phyloP scores from a whole-genome alignment of 176 grass and related monocot genomes.

The Ampelocalamus luodianensis region DNA sequence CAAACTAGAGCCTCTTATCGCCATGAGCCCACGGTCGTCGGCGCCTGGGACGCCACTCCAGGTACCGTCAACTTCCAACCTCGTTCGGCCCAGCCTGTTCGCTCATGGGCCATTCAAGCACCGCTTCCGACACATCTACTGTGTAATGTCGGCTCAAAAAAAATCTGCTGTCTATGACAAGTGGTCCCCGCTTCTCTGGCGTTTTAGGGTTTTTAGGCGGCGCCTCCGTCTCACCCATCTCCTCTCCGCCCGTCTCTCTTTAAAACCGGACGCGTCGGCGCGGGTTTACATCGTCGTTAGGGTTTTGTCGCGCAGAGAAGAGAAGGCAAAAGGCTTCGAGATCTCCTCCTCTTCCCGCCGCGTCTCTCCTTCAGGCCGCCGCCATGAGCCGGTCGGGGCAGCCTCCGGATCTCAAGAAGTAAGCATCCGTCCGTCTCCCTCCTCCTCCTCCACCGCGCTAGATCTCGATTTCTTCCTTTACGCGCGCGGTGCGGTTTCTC shows the following conservation, averaged over 20 bases:
- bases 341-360: not conserved
- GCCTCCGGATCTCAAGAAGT: slow-evolving; percentile 99
- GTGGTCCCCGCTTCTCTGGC: not conserved
- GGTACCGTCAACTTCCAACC: too few species aligned
- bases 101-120: not conserved
- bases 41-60: too few species aligned
- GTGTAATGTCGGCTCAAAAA: not conserved
- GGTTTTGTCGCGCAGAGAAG: slow-evolving; percentile 20
- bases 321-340: not conserved
- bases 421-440: not conserved
- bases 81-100: not conserved
- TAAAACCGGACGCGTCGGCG: not conserved
- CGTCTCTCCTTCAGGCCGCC: not conserved
- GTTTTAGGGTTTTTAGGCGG: slow-evolving; percentile 51
- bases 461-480: not conserved
- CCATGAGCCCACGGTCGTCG: too few species aligned
- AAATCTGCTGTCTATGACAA: not conserved
- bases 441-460: not conserved
- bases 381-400: slow-evolving; percentile 86
- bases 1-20: too few species aligned
- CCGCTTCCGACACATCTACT: not conserved
- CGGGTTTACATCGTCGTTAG: not conserved
- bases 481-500: not conserved
- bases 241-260: not conserved
- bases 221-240: not conserved